Evolutionary conservation across 805 yeast genomes (phyloP).

Genomic region (Wickerhamomyces ciferrii): DNA sequence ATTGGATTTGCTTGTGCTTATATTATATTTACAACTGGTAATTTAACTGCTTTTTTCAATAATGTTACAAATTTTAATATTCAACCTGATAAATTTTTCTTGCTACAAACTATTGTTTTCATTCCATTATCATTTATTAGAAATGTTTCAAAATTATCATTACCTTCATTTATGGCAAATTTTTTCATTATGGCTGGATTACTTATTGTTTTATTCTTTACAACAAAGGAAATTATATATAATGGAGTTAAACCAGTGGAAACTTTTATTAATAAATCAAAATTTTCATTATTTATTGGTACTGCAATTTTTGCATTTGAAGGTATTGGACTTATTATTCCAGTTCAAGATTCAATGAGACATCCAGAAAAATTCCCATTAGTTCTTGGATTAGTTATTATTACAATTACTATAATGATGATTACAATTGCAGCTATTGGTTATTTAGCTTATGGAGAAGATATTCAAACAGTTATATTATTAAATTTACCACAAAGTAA

Average conservation of each 20-base stretch:
- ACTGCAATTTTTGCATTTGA: slow-evolving; percentile 87
- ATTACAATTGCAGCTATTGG: slow-evolving; percentile 63
- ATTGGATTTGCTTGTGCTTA: slow-evolving; percentile 80
- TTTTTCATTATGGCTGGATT: slow-evolving; percentile 63
- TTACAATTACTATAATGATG: slow-evolving; percentile 58
- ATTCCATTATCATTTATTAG: slow-evolving; percentile 69
- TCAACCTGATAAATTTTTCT: slow-evolving; percentile 40
- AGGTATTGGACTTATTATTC: slow-evolving; percentile 78
- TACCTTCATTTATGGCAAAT: slow-evolving; percentile 70
- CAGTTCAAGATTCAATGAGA: slow-evolving; percentile 78
- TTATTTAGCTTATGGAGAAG: slow-evolving; percentile 61
- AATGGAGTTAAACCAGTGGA: slow-evolving; percentile 48
- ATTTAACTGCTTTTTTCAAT: slow-evolving; percentile 54
- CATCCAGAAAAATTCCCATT: slow-evolving; percentile 68
- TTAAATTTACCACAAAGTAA: slow-evolving; percentile 67
- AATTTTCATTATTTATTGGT: slow-evolving; percentile 72
- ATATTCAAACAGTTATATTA: slow-evolving; percentile 62
- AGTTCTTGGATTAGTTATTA: slow-evolving; percentile 56
- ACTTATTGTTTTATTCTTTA: slow-evolving; percentile 54
- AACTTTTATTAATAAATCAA: slow-evolving; percentile 43
- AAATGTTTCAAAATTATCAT: slow-evolving; percentile 69
- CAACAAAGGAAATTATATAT: slow-evolving; percentile 37
- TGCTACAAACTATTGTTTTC: slow-evolving; percentile 50
- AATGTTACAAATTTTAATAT: slow-evolving; percentile 41
- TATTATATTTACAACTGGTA: slow-evolving; percentile 73